Evolutionary conservation across 257 asterid genomes (phyloP).

Genomic region (Petrea volubilis): DNA sequence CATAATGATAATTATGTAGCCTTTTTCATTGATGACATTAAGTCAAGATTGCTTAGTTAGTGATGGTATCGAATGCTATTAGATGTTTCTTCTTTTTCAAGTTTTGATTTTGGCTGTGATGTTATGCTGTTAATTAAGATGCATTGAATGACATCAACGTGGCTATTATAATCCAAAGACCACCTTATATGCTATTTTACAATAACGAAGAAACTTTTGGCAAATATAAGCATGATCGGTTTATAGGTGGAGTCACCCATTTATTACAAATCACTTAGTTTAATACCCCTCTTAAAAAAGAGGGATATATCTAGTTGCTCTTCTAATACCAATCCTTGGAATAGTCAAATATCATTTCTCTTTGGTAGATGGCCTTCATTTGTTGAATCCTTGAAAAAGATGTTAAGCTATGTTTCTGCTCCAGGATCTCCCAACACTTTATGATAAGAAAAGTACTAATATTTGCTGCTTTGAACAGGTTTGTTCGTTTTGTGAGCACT

Average conservation of each 20-base stretch:
- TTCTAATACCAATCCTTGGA: neutral
- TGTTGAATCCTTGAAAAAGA: slow-evolving; percentile 8
- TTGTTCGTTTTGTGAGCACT: slow-evolving; percentile 99
- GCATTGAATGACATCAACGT: slow-evolving; percentile 4
- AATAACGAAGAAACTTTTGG: neutral
- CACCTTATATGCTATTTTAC: neutral
- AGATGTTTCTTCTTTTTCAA: neutral
- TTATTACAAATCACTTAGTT: neutral
- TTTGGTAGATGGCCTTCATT: slow-evolving; percentile 6
- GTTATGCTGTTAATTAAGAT: neutral
- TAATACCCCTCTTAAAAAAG: neutral
- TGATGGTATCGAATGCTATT: slow-evolving; percentile 8
- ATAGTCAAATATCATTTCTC: neutral
- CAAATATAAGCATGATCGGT: neutral
- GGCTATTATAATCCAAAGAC: neutral
- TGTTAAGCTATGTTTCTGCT: slow-evolving; percentile 12
- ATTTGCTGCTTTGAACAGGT: slow-evolving; percentile 52
- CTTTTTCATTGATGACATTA: neutral
- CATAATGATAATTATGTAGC: too few species aligned
- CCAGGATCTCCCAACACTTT: neutral
- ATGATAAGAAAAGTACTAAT: neutral
- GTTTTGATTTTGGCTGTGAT: neutral
- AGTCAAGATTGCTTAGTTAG: neutral
- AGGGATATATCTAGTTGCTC: slow-evolving; percentile 3
- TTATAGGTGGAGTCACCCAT: neutral